phyloP scores from a whole-genome alignment of 2,329 filamentous ascomycete genomes.

The Paracoccidioides lutzii region DNA sequence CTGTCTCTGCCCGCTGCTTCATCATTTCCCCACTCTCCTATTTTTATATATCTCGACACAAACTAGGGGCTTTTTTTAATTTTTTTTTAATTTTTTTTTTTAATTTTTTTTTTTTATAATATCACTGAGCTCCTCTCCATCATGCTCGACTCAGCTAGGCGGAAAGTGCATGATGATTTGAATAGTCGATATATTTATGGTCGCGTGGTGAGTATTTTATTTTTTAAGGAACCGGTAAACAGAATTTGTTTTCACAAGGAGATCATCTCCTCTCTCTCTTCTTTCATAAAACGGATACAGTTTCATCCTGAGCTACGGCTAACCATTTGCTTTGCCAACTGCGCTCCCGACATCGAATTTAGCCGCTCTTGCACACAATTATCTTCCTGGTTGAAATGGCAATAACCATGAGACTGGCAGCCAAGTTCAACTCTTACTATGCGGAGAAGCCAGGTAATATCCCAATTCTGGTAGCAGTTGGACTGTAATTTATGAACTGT shows the following conservation, averaged over 20 bases:
- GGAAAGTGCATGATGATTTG: constrained; percentile 31
- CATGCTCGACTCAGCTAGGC: constrained; percentile 31
- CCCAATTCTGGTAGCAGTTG: neutral
- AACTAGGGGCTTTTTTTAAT: too few species aligned
- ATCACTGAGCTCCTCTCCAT: constrained; percentile 14
- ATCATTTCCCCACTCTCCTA: too few species aligned
- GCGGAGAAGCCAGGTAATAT: constrained; percentile 65
- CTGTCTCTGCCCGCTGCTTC: too few species aligned
- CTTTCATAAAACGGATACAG: neutral
- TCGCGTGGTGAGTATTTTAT: constrained; percentile 26
- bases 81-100: neutral
- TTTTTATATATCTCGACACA: too few species aligned
- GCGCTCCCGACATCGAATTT: constrained; percentile 6
- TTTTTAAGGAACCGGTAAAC: neutral
- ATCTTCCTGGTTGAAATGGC: constrained; percentile 82
- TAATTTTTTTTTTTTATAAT: constrained; percentile 13
- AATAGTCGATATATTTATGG: constrained; percentile 37
- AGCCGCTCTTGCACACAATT: constrained; percentile 80
- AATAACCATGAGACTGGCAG: constrained; percentile 65
- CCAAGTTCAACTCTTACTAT: constrained; percentile 91
- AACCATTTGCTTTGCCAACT: too few species aligned
- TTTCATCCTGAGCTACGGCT: neutral
- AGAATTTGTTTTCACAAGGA: neutral
- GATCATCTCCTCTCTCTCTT: neutral
- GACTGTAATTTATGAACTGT: too few species aligned